Conservation (phyloP, 495 filamentous ascomycete genomes). For the Lasiosphaeria ovina region DNA sequence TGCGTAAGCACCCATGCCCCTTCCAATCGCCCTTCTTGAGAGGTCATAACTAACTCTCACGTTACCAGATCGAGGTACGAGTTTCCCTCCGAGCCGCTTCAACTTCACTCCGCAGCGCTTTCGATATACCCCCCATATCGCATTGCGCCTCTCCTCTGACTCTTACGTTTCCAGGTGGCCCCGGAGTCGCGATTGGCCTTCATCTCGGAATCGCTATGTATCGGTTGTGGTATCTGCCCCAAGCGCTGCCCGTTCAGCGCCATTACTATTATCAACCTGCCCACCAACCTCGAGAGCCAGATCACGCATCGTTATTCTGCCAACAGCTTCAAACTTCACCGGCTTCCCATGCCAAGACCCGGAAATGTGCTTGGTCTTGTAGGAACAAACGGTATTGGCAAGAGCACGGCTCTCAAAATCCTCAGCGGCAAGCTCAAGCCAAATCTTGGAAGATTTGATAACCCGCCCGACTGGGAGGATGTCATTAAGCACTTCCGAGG, state of each 20-base stretch:
- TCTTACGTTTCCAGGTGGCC: slow-evolving; percentile 69
- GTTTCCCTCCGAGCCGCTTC: background rate
- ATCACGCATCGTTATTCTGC: slow-evolving; percentile 98
- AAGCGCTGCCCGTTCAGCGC: slow-evolving; percentile 99
- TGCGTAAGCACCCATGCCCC: slow-evolving; percentile 45
- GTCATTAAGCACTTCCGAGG: slow-evolving; percentile 97
- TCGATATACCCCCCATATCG: background rate
- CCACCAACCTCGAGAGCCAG: slow-evolving; percentile 95
- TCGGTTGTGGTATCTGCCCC: slow-evolving; percentile 98
- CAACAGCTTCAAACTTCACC: slow-evolving; percentile 99
- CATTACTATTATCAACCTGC: slow-evolving; percentile 99
- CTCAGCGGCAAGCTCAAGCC: slow-evolving; percentile 97
- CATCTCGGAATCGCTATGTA: slow-evolving; percentile 74
- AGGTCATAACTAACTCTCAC: slow-evolving; percentile 8
- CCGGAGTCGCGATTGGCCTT: slow-evolving; percentile 93
- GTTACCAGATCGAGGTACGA: slow-evolving; percentile 23
- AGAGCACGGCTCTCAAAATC: slow-evolving; percentile 97
- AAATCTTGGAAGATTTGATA: slow-evolving; percentile 90
- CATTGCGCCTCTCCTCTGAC: slow-evolving; percentile 8
- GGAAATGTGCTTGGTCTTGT: slow-evolving; percentile 97
- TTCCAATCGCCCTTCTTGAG: background rate
- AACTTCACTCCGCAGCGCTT: background rate
- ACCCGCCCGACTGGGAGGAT: slow-evolving; percentile 98
- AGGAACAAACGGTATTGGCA: slow-evolving; percentile 98
- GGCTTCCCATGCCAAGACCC: slow-evolving; percentile 90